Conservation (phyloP, 176 grass and related monocot genomes). For the Leersia perrieri region DNA sequence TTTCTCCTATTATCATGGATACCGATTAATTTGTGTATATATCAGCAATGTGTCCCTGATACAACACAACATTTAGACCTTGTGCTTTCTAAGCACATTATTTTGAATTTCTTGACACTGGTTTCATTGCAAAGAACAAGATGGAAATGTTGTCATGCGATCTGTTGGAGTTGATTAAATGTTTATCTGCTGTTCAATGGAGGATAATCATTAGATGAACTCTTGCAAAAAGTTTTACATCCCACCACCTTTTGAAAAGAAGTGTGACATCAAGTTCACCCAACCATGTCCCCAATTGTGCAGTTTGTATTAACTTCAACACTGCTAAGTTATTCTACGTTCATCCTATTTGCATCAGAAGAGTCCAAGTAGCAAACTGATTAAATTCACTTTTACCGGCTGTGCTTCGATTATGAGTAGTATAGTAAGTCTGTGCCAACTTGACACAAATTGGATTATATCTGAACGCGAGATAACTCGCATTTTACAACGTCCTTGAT, state of each 20-base stretch:
- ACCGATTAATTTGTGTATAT: not conserved
- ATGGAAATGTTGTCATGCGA: not conserved
- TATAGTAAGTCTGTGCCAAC: not conserved
- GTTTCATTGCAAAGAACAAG: not conserved
- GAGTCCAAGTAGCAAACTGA: not conserved
- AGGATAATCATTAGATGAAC: not conserved
- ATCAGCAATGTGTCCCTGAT: not conserved
- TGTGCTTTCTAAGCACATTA: not conserved
- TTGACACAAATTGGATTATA: not conserved
- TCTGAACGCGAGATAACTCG: not conserved
- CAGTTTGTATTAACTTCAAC: not conserved
- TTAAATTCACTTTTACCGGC: not conserved
- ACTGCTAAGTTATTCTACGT: slow-evolving; percentile 10
- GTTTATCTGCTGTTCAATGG: not conserved
- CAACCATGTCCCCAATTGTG: not conserved
- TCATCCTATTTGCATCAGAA: not conserved
- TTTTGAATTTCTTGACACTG: not conserved
- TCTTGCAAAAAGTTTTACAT: not conserved
- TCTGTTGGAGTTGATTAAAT: not conserved
- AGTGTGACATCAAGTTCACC: not conserved
- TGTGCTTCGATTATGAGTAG: not conserved
- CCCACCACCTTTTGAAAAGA: not conserved
- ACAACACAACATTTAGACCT: not conserved
- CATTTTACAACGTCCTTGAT: not conserved
- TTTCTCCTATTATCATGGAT: not conserved